Evolutionary conservation across 495 filamentous ascomycete species (phyloP).

Genomic region (Aspergillus hancockii): DNA sequence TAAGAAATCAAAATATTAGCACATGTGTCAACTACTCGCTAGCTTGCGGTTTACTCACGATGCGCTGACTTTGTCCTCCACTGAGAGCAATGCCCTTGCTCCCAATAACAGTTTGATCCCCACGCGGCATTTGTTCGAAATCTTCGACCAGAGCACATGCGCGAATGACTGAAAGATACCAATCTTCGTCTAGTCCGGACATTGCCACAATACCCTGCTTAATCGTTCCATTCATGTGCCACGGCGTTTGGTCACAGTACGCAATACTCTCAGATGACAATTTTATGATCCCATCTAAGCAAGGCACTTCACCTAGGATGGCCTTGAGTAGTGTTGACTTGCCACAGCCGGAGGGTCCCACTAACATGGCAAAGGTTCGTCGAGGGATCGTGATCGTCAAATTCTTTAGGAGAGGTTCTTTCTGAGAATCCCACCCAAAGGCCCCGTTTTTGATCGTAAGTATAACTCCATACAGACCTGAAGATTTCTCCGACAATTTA

Average conservation of each 20-base stretch:
- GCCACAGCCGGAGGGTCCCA: constrained; percentile 62
- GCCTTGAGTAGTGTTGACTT: constrained; percentile 61
- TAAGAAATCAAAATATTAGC: constrained; percentile 5
- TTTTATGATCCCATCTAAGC: constrained; percentile 41
- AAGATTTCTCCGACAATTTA: constrained; percentile 26
- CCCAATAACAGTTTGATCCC: constrained; percentile 61
- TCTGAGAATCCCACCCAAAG: constrained; percentile 53
- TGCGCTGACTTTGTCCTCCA: constrained; percentile 67
- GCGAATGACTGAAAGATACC: constrained; percentile 64
- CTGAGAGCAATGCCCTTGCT: constrained; percentile 65
- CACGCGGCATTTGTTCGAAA: constrained; percentile 53
- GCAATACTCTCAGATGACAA: constrained; percentile 43
- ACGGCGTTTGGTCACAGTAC: constrained; percentile 54
- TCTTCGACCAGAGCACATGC: constrained; percentile 63
- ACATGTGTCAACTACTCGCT: not conserved
- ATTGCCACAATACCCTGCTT: constrained; percentile 58
- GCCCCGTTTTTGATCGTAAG: constrained; percentile 46
- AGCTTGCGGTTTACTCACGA: constrained; percentile 34
- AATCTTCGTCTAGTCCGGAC: constrained; percentile 49
- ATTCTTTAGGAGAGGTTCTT: constrained; percentile 43
- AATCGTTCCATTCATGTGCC: constrained; percentile 61
- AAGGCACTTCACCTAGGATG: constrained; percentile 56
- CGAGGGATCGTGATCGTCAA: constrained; percentile 43
- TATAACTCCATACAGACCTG: constrained; percentile 20
- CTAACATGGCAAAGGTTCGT: constrained; percentile 49